Evolutionary conservation across 306 rosid genomes (phyloP).

Genomic region (Cucurbita moschata): DNA sequence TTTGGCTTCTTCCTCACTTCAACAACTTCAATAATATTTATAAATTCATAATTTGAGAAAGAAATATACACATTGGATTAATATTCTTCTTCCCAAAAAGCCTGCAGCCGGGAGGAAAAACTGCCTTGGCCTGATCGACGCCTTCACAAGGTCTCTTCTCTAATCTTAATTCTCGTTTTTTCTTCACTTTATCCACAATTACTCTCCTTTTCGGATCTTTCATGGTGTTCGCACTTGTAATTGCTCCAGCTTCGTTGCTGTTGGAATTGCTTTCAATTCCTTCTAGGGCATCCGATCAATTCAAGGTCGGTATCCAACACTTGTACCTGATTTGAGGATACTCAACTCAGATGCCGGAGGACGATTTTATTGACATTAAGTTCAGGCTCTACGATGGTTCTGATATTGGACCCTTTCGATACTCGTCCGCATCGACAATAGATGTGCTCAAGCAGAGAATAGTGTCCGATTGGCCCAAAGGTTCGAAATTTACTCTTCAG

Average conservation of each 20-base stretch:
- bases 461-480: slow-evolving; percentile 92
- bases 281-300: slow-evolving; percentile 7
- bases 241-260: background rate
- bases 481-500: slow-evolving; percentile 15
- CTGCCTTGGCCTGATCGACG: slow-evolving; percentile 12
- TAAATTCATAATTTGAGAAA: background rate
- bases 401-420: slow-evolving; percentile 42
- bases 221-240: background rate
- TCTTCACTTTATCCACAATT: background rate
- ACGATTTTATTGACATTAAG: slow-evolving; percentile 64
- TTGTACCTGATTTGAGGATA: slow-evolving; percentile 1
- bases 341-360: slow-evolving; percentile 65
- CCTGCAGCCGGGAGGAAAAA: slow-evolving; percentile 75
- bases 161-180: background rate
- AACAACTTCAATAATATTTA: background rate
- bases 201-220: background rate
- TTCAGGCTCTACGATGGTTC: slow-evolving; percentile 58
- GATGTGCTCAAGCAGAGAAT: slow-evolving; percentile 85
- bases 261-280: background rate
- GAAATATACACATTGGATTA: background rate
- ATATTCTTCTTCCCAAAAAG: slow-evolving; percentile 19
- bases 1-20: slow-evolving; percentile 2
- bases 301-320: background rate
- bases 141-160: slow-evolving; percentile 6
- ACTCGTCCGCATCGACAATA: slow-evolving; percentile 68